These are phyloP conservation scores for Chlorella sp. DNA, from an alignment of 139 green algal species.

Conservation along the genomic window DNA sequence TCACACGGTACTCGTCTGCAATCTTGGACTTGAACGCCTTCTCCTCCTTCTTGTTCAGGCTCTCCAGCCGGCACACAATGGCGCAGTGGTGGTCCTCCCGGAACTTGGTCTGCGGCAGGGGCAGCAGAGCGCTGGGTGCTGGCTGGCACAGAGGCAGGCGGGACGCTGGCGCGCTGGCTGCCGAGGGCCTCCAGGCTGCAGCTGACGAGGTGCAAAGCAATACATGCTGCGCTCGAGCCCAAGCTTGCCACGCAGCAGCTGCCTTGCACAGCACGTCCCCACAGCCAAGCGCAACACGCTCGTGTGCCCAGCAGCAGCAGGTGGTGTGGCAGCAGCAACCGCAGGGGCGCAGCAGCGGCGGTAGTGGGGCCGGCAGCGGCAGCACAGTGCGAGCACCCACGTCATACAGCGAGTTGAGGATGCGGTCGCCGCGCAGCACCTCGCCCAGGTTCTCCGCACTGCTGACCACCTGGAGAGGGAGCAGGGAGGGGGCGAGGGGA, in stretches of 20 bases:
- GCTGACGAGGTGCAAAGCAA: too few relatives aligned
- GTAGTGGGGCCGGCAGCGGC: too few relatives aligned
- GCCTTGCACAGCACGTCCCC: too few relatives aligned
- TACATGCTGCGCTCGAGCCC: too few relatives aligned
- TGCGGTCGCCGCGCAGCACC: conserved; percentile 96
- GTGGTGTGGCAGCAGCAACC: not conserved
- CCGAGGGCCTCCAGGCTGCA: too few relatives aligned
- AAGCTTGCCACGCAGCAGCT: too few relatives aligned
- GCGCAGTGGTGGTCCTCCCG: conserved; percentile 94
- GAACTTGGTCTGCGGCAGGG: conserved; percentile 85
- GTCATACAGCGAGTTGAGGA: conserved; percentile 96
- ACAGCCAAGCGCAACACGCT: too few relatives aligned
- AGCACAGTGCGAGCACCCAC: conserved; percentile 23
- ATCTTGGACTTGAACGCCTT: conserved; percentile 88
- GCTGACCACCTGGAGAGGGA: conserved; percentile 64
- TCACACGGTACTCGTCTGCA: conserved; percentile 96
- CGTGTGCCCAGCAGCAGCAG: too few relatives aligned
- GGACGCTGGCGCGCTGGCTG: too few relatives aligned
- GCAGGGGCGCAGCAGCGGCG: too few relatives aligned
- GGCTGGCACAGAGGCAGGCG: too few relatives aligned
- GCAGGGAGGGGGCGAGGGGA: too few relatives aligned
- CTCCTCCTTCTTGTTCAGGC: conserved; percentile 71
- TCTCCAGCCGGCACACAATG: conserved; percentile 88
- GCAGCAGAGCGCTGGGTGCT: not conserved
- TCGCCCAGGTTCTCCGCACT: conserved; percentile 97